A percentile compares a stretch with the other conserved stretches of the same genome.
Evolutionary conservation across 768 basidiomycete genomes (phyloP).

Genomic region (Boletus huronensis): DNA sequence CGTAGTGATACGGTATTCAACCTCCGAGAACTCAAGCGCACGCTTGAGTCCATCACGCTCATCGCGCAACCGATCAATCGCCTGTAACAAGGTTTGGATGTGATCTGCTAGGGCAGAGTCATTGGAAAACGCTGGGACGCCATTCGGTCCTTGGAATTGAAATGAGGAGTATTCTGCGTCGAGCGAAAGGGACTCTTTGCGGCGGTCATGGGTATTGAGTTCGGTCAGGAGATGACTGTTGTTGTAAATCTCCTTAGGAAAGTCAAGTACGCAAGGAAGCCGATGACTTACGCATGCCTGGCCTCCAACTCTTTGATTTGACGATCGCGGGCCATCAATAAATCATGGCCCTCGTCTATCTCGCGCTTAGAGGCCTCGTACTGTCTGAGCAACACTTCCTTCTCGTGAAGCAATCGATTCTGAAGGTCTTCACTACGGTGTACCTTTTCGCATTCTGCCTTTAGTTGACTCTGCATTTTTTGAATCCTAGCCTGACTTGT

Average conservation of each 20-base stretch:
- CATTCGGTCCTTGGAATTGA: background rate
- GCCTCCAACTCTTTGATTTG: constrained; percentile 25
- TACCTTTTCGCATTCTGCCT: constrained; percentile 40
- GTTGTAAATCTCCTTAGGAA: background rate
- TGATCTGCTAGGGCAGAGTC: constrained; percentile 34
- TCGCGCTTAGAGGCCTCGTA: constrained; percentile 38
- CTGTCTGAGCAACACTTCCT: constrained; percentile 46
- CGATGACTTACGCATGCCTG: constrained; percentile 26
- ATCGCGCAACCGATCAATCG: constrained; percentile 62
- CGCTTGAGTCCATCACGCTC: constrained; percentile 64
- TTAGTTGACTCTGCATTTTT: constrained; percentile 40
- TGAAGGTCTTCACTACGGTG: constrained; percentile 42
- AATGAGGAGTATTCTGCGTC: background rate
- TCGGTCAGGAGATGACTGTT: constrained; percentile 22
- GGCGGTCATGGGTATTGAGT: constrained; percentile 5
- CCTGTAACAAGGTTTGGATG: constrained; percentile 55
- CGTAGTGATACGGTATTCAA: constrained; percentile 61
- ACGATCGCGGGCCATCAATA: constrained; percentile 19
- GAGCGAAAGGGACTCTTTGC: background rate
- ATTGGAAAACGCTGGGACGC: constrained; percentile 4
- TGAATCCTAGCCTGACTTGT: constrained; percentile 35
- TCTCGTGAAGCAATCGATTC: constrained; percentile 49
- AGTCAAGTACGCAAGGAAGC: background rate
- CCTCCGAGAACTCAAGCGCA: constrained; percentile 63
- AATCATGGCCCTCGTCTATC: constrained; percentile 23